Percentiles rank a stretch among this genome's conserved stretches.
phyloP scores from a whole-genome alignment of 2,329 filamentous ascomycete species.

The Hyphodiscus sp. region DNA sequence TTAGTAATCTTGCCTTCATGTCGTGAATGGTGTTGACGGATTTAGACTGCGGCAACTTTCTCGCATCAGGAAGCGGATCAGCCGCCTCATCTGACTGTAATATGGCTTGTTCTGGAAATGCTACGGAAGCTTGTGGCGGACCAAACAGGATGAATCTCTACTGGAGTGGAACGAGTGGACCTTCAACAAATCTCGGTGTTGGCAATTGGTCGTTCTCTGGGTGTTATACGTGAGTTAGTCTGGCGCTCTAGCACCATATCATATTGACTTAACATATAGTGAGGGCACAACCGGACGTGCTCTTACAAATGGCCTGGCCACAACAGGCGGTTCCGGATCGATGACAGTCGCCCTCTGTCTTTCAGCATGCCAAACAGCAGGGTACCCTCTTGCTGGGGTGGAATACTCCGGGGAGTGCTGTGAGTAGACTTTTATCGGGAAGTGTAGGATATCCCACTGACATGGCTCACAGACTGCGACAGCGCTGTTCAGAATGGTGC shows the following conservation, averaged over 20 bases:
- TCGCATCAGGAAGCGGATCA: constrained; percentile 10
- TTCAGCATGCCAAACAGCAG: constrained; percentile 17
- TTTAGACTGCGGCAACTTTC: constrained; percentile 19
- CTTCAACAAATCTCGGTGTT: constrained; percentile 15
- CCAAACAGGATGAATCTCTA: constrained; percentile 26
- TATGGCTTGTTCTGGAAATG: constrained; percentile 27
- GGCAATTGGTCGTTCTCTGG: constrained; percentile 16
- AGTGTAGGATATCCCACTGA: constrained; percentile 23
- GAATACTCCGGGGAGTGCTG: constrained; percentile 41
- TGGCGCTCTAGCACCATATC: neutral
- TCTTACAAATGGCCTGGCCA: constrained; percentile 8
- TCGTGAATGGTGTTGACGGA: constrained; percentile 5
- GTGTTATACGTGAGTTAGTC: constrained; percentile 21
- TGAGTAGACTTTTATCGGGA: constrained; percentile 5
- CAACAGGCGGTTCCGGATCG: constrained; percentile 6
- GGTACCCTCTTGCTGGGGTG: constrained; percentile 36
- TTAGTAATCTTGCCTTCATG: constrained; percentile 11
- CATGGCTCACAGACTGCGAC: constrained; percentile 5
- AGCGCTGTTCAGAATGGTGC: constrained; percentile 8
- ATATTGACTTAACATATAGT: constrained; percentile 1
- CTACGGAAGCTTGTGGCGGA: constrained; percentile 30
- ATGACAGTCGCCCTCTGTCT: constrained; percentile 21
- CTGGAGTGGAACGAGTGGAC: constrained; percentile 23
- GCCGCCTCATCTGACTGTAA: constrained; percentile 18
- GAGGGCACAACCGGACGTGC: constrained; percentile 18